Evolutionary conservation across 345 rosid genomes (phyloP).

Genomic region (Rhodamnia argentea): DNA sequence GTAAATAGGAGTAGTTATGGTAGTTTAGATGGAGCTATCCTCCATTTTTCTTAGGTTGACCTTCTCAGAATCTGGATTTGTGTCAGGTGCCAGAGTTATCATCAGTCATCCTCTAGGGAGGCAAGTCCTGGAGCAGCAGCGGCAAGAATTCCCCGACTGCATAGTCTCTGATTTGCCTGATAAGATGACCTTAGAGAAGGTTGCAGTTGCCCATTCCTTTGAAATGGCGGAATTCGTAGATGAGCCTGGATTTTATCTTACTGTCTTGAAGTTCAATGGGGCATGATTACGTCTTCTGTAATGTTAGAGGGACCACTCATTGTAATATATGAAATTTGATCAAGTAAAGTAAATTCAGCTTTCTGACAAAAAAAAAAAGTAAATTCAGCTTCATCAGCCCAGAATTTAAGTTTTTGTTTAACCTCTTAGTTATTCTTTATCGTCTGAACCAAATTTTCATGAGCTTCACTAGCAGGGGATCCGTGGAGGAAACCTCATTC

Average conservation of each 20-base stretch:
- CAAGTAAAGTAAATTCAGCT: neutral
- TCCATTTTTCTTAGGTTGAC: neutral
- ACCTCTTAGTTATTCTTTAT: neutral
- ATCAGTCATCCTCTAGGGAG: constrained; percentile 83
- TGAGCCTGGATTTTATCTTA: constrained; percentile 63
- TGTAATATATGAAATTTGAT: neutral
- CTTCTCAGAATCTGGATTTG: neutral
- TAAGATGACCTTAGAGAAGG: constrained; percentile 34
- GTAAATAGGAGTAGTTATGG: neutral
- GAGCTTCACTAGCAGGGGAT: neutral
- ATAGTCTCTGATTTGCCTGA: constrained; percentile 75
- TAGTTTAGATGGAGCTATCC: neutral
- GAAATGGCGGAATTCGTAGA: constrained; percentile 49
- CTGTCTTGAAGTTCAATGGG: constrained; percentile 36
- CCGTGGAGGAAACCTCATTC: neutral
- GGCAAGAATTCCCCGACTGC: constrained; percentile 46
- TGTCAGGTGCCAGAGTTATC: constrained; percentile 65
- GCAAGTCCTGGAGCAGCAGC: constrained; percentile 48
- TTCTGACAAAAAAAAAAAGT: neutral
- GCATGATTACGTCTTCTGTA: neutral
- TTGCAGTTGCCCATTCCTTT: constrained; percentile 42
- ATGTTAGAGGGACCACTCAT: neutral
- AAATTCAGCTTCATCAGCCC: neutral
- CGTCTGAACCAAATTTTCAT: neutral
- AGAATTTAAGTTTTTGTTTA: neutral